phyloP scores from a whole-genome alignment of 2,329 filamentous ascomycete species.

The Fusarium setosum region DNA sequence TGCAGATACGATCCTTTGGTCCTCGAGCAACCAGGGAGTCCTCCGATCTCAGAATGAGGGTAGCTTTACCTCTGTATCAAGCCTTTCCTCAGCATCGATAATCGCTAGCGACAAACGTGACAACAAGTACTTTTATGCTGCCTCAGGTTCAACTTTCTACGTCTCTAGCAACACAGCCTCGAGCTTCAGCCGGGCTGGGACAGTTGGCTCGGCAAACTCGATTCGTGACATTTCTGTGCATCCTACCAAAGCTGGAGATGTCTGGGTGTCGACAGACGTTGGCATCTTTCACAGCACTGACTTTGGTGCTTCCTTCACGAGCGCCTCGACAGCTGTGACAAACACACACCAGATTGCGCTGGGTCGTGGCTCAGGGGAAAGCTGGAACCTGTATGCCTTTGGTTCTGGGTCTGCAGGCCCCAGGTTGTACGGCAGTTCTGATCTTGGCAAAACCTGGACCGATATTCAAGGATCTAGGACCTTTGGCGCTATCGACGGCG shows the following conservation, averaged over 20 bases:
- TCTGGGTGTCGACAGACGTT: slow-evolving; percentile 66
- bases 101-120: slow-evolving; percentile 67
- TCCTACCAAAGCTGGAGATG: slow-evolving; percentile 67
- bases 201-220: slow-evolving; percentile 52
- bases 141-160: slow-evolving; percentile 59
- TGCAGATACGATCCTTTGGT: slow-evolving; percentile 62
- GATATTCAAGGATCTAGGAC: slow-evolving; percentile 58
- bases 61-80: slow-evolving; percentile 57
- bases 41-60: slow-evolving; percentile 54
- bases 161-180: slow-evolving; percentile 60
- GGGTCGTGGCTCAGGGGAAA: slow-evolving; percentile 51
- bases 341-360: slow-evolving; percentile 57
- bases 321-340: slow-evolving; percentile 49
- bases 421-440: slow-evolving; percentile 58
- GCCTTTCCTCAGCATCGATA: slow-evolving; percentile 56
- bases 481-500: slow-evolving; percentile 56
- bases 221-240: slow-evolving; percentile 68
- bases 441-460: slow-evolving; percentile 56
- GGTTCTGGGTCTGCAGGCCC: slow-evolving; percentile 55
- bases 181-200: slow-evolving; percentile 55
- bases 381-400: slow-evolving; percentile 61
- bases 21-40: slow-evolving; percentile 52
- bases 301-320: slow-evolving; percentile 60
- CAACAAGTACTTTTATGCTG: slow-evolving; percentile 64
- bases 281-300: slow-evolving; percentile 67